phyloP scores from a whole-genome alignment of 2,329 filamentous ascomycete species.

The Helicocarpus griseus region DNA sequence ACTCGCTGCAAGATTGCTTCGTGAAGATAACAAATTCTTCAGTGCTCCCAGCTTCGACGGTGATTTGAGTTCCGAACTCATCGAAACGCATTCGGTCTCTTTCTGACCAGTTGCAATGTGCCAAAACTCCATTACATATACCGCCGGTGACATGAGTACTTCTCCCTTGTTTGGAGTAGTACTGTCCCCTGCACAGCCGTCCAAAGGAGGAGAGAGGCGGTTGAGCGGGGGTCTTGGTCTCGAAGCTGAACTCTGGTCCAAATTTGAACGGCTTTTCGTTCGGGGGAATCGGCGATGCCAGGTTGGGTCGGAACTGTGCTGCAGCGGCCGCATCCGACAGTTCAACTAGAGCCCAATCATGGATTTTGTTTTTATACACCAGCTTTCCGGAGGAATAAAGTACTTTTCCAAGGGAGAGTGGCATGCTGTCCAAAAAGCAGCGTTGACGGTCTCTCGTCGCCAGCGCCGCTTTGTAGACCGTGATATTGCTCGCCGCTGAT shows the following conservation, averaged over 20 bases:
- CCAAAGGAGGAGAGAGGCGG: slow-evolving; percentile 2
- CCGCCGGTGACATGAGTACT: slow-evolving; percentile 7
- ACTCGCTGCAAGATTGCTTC: too few species aligned
- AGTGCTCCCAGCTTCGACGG: too few species aligned
- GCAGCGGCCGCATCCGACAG: background rate
- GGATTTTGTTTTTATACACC: background rate
- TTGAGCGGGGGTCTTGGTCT: too few species aligned
- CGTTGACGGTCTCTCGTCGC: background rate
- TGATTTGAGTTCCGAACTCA: too few species aligned
- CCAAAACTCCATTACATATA: slow-evolving; percentile 10
- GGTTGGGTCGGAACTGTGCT: background rate
- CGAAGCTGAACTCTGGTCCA: too few species aligned
- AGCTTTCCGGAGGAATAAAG: slow-evolving; percentile 5
- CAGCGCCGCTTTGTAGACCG: background rate
- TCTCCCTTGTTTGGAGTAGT: slow-evolving; percentile 10
- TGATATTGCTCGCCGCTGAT: too few species aligned
- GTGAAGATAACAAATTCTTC: too few species aligned
- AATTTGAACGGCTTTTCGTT: too few species aligned
- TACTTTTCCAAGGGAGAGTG: slow-evolving; percentile 4
- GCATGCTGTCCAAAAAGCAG: slow-evolving; percentile 1
- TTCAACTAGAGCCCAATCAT: slow-evolving; percentile 10
- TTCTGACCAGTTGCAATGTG: slow-evolving; percentile 8
- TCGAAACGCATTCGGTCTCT: too few species aligned
- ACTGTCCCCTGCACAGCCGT: slow-evolving; percentile 3
- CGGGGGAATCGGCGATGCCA: too few species aligned